Evolutionary conservation across 805 yeast species (phyloP).

Genomic region (Naumovozyma baii): DNA sequence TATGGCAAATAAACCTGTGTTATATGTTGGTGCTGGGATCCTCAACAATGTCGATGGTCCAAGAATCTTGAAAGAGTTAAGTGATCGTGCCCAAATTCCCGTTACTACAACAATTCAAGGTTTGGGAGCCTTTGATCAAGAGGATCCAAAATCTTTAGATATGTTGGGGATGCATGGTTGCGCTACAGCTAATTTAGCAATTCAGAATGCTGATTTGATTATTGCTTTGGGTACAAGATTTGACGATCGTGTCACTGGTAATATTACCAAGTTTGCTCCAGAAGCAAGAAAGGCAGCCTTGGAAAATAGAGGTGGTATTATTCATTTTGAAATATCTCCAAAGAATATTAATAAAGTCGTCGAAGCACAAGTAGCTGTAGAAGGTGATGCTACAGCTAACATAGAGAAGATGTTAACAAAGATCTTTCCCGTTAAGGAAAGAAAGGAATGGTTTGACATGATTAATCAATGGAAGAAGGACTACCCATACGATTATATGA

Average conservation of each 20-base stretch:
- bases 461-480: slow-evolving; percentile 74
- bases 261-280: slow-evolving; percentile 83
- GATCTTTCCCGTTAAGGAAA: slow-evolving; percentile 50
- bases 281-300: slow-evolving; percentile 81
- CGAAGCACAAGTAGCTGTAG: slow-evolving; percentile 90
- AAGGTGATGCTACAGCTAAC: slow-evolving; percentile 87
- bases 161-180: slow-evolving; percentile 99
- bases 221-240: slow-evolving; percentile 94
- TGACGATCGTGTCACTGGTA: slow-evolving; percentile 95
- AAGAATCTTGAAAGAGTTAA: slow-evolving; percentile 61
- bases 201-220: slow-evolving; percentile 88
- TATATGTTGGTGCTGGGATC: slow-evolving; percentile 90
- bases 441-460: slow-evolving; percentile 72
- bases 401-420: slow-evolving; percentile 64
- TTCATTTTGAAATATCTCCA: slow-evolving; percentile 92
- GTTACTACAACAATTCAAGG: slow-evolving; percentile 95
- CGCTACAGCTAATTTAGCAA: slow-evolving; percentile 89
- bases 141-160: slow-evolving; percentile 80
- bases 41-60: slow-evolving; percentile 77
- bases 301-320: slow-evolving; percentile 87
- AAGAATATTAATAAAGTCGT: slow-evolving; percentile 97
- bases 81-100: slow-evolving; percentile 87
- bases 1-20: slow-evolving; percentile 74
- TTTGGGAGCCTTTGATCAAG: slow-evolving; percentile 89
- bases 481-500: slow-evolving; percentile 76